These are phyloP conservation scores for Hermanozyma aechmeae DNA, from an alignment of 805 yeast species.

Conservation along the genomic window DNA sequence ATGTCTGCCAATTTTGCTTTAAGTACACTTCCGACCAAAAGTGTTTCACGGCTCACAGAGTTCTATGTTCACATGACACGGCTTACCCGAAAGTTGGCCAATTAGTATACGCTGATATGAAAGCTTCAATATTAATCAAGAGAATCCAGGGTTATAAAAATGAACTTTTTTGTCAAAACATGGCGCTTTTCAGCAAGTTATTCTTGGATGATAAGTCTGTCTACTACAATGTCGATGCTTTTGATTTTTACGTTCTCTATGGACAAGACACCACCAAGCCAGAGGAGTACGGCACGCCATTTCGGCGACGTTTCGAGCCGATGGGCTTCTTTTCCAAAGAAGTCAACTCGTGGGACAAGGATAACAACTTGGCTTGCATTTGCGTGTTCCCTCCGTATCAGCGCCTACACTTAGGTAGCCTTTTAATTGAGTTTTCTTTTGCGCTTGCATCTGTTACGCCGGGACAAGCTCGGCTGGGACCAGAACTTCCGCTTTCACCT, in stretches of 20 bases:
- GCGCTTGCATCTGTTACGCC: slow-evolving; percentile 47
- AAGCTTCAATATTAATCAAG: slow-evolving; percentile 40
- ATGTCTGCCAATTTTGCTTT: slow-evolving; percentile 78
- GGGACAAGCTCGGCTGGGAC: slow-evolving; percentile 68
- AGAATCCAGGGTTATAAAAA: slow-evolving; percentile 60
- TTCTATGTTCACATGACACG: slow-evolving; percentile 27
- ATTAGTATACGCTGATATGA: slow-evolving; percentile 54
- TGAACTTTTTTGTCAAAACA: slow-evolving; percentile 66
- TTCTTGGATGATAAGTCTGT: slow-evolving; percentile 87
- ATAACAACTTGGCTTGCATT: slow-evolving; percentile 80
- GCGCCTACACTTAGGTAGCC: slow-evolving; percentile 63
- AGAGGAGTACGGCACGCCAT: slow-evolving; percentile 1
- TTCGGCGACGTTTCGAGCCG: slow-evolving; percentile 5
- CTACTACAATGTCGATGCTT: slow-evolving; percentile 67
- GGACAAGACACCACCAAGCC: slow-evolving; percentile 26
- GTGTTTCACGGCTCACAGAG: slow-evolving; percentile 42
- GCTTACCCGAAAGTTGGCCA: slow-evolving; percentile 48
- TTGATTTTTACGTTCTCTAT: slow-evolving; percentile 70
- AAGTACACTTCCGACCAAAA: slow-evolving; percentile 51
- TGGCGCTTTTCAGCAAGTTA: slow-evolving; percentile 78
- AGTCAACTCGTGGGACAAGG: slow-evolving; percentile 63
- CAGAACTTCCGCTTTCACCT: slow-evolving; percentile 83
- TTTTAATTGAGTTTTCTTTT: slow-evolving; percentile 78
- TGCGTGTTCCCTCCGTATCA: slow-evolving; percentile 91
- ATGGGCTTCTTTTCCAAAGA: slow-evolving; percentile 93